A percentile compares a stretch with the other conserved stretches of the same genome.
Conservation (phyloP, 1,139 yeast genomes). For the Geotrichum klebahnii region DNA sequence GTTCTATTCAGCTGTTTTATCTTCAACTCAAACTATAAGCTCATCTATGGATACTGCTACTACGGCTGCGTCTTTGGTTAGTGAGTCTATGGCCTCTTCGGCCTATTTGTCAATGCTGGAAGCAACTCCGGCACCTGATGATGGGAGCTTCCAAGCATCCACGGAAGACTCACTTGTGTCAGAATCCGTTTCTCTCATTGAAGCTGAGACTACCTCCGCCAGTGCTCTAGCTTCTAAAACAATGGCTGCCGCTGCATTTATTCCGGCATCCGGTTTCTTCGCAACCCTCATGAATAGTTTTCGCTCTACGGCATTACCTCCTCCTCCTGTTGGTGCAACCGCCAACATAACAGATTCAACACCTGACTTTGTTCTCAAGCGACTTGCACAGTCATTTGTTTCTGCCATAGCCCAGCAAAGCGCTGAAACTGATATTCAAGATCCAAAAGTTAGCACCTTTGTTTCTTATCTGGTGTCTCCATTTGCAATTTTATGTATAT, state of each 20-base stretch:
- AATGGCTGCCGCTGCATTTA: constrained; percentile 1
- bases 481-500: constrained; percentile 52
- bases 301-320: constrained; percentile 4
- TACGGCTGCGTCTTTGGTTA: background rate
- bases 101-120: background rate
- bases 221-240: background rate
- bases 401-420: constrained; percentile 28
- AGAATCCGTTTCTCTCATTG: background rate
- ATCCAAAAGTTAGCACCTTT: constrained; percentile 27
- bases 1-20: constrained; percentile 5
- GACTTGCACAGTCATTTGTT: constrained; percentile 26
- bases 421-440: constrained; percentile 31
- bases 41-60: background rate
- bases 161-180: constrained; percentile 1
- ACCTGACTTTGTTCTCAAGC: constrained; percentile 25
- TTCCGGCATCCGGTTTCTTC: constrained; percentile 17
- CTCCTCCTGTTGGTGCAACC: background rate
- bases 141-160: background rate
- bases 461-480: constrained; percentile 46
- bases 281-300: constrained; percentile 15
- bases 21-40: background rate
- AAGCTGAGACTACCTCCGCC: constrained; percentile 9
- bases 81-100: background rate
- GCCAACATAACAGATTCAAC: constrained; percentile 10
- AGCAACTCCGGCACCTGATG: background rate